phyloP scores from a whole-genome alignment of 2,329 filamentous ascomycete genomes.

The Fusarium sp. region DNA sequence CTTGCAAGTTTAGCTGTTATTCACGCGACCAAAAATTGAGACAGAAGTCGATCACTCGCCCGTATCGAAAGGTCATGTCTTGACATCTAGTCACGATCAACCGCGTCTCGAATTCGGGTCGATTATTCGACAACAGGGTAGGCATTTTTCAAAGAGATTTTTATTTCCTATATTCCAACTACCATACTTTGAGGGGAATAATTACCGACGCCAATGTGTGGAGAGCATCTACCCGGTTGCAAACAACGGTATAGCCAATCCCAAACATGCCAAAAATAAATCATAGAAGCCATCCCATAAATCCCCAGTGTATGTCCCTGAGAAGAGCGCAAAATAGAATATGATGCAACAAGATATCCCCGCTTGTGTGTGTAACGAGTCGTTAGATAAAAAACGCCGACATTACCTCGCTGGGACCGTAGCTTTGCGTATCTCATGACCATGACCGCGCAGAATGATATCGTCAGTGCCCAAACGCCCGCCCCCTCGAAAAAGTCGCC shows the following conservation, averaged over 20 bases:
- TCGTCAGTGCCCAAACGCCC: slow-evolving; percentile 20
- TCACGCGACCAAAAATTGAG: slow-evolving; percentile 5
- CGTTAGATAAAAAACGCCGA: slow-evolving; percentile 31
- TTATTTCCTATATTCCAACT: slow-evolving; percentile 19
- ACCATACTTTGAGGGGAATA: slow-evolving; percentile 29
- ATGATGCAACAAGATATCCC: slow-evolving; percentile 11
- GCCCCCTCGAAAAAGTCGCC: not conserved
- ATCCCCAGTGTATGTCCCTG: slow-evolving; percentile 23
- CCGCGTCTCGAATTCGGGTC: not conserved
- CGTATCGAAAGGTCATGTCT: not conserved
- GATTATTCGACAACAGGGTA: not conserved
- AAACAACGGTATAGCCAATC: slow-evolving; percentile 20
- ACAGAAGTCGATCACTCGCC: not conserved
- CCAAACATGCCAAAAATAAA: slow-evolving; percentile 1
- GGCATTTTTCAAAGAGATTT: not conserved
- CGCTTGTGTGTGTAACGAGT: slow-evolving; percentile 18
- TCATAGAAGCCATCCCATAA: slow-evolving; percentile 11
- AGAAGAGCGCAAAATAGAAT: slow-evolving; percentile 18
- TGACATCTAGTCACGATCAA: not conserved
- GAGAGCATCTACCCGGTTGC: slow-evolving; percentile 21
- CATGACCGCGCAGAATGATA: slow-evolving; percentile 11
- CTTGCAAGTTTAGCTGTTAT: not conserved
- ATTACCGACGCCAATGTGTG: slow-evolving; percentile 19
- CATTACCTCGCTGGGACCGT: slow-evolving; percentile 20
- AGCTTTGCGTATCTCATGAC: slow-evolving; percentile 34